A percentile compares a stretch with the other conserved stretches of the same genome.
phyloP scores from a whole-genome alignment of 192 early-diverging fungal species.

The Chytriomyces confervae region DNA sequence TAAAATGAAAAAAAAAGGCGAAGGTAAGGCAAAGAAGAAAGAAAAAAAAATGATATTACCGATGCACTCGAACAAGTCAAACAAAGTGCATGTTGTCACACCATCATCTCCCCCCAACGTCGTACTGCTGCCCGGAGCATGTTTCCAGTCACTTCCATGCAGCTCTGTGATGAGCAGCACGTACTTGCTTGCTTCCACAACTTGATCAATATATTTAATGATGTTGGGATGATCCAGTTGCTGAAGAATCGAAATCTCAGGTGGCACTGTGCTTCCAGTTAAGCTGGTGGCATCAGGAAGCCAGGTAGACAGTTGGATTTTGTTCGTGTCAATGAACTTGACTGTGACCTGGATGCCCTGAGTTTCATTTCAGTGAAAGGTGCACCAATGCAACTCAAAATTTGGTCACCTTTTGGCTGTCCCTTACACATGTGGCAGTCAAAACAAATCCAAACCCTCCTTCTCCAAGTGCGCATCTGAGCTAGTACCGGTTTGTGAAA shows the following conservation, averaged over 20 bases:
- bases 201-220: slow-evolving; percentile 54
- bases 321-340: slow-evolving; percentile 53
- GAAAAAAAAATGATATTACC: too few relatives aligned
- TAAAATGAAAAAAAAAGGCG: too few relatives aligned
- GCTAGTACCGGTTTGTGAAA: slow-evolving; percentile 35
- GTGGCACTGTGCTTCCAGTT: slow-evolving; percentile 27
- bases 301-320: slow-evolving; percentile 50
- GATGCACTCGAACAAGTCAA: too few relatives aligned
- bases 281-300: slow-evolving; percentile 18
- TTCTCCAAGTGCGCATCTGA: slow-evolving; percentile 52
- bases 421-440: slow-evolving; percentile 40
- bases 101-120: too few relatives aligned
- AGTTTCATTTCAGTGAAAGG: not conserved
- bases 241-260: slow-evolving; percentile 46
- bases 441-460: slow-evolving; percentile 61
- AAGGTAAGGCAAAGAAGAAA: too few relatives aligned
- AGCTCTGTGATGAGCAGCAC: slow-evolving; percentile 57
- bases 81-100: too few relatives aligned
- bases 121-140: not conserved
- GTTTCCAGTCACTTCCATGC: slow-evolving; percentile 53
- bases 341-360: slow-evolving; percentile 49
- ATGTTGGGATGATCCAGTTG: slow-evolving; percentile 54
- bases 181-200: slow-evolving; percentile 45
- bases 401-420: slow-evolving; percentile 32
- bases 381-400: not conserved